Evolutionary conservation across 2,329 filamentous ascomycete genomes (phyloP), one percentile per base, ranked within the genome.

Genomic region (Colletotrichum abscissum): DNA sequence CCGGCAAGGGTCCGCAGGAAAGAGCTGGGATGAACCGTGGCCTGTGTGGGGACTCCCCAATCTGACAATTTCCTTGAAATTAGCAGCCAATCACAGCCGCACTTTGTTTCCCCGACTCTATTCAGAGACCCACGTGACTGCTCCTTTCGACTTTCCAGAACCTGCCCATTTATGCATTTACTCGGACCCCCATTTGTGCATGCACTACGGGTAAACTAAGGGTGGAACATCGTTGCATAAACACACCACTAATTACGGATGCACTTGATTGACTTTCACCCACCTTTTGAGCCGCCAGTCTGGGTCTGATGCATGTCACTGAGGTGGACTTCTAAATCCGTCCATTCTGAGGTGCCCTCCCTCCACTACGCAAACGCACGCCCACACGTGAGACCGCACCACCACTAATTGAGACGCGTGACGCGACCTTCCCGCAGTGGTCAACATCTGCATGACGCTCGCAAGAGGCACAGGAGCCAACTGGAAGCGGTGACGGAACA

Each of bases 91-190:
- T 76, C 74, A 76, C n/a, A 22, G 16, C 19, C 42, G 69, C 24
- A 30, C 24, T 38, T n/a, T 55, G 63, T 68, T 74, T 72, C 72
- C 69, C 68, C 71, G 12, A 73, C 49, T 66, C 28, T 65, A 14
- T 26, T 19, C 5, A 30, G 26, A 46, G 26, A 33, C 16, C 76
- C 81, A 83, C 76, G 81, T 83, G 82, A 83, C 30, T 63, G 59
- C 30, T 63, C 12, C 52, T 33, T 64, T 35, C 9, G 30, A 26
- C n/a, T 63, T 14, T 35, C 14, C 8, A 60, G 35, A 52, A 49
- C 42, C 42, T 49, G 42, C 42, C 42, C 42, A 49, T 49, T 49
- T 49, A 35, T 56, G 49, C 58, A 63, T 14, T n/a, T 19, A 42
- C 35, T 7, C 14, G 11, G 19, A 22, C 12, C 24, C 14, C 56